phyloP scores from a whole-genome alignment of 2,329 filamentous ascomycete species.

The Cercospora zeae-maydis region DNA sequence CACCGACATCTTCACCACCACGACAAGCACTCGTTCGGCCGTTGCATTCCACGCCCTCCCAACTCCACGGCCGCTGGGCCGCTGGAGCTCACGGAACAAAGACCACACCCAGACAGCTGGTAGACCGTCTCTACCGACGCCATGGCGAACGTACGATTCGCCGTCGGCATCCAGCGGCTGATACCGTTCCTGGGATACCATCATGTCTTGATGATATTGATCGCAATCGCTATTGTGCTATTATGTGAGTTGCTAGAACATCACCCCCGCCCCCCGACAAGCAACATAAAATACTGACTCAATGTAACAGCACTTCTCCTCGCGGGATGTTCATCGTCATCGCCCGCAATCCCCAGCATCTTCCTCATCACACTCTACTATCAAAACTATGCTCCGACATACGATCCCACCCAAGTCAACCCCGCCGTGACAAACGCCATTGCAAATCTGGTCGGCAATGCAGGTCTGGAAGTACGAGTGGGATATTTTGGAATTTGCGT shows the following conservation, averaged over 20 bases:
- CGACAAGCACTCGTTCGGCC: conserved; percentile 16
- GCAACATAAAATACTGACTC: conserved; percentile 15
- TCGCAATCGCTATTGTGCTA: conserved; percentile 88
- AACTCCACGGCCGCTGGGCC: conserved; percentile 27
- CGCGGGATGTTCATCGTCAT: conserved; percentile 94
- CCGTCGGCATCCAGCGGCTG: conserved; percentile 53
- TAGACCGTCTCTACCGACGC: conserved; percentile 36
- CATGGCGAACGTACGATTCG: conserved; percentile 51
- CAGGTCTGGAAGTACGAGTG: conserved; percentile 82
- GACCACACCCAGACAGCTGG: conserved; percentile 32
- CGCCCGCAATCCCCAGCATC: conserved; percentile 88
- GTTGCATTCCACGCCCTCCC: conserved; percentile 24
- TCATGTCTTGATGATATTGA: conserved; percentile 95
- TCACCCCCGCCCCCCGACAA: background rate
- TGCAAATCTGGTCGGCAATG: conserved; percentile 80
- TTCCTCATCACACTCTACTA: conserved; percentile 99
- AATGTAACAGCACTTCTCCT: conserved; percentile 69
- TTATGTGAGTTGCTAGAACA: conserved; percentile 65
- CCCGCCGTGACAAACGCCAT: conserved; percentile 83
- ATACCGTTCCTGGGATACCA: conserved; percentile 65
- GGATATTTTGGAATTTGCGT: conserved; percentile 98
- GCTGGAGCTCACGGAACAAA: conserved; percentile 18
- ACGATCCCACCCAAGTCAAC: conserved; percentile 83
- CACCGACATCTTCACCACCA: conserved; percentile 10
- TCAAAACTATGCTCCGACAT: conserved; percentile 74